Base-by-base conservation (phyloP, 495 filamentous ascomycete genomes). In the Penicillium cosmopolitanum region DNA sequence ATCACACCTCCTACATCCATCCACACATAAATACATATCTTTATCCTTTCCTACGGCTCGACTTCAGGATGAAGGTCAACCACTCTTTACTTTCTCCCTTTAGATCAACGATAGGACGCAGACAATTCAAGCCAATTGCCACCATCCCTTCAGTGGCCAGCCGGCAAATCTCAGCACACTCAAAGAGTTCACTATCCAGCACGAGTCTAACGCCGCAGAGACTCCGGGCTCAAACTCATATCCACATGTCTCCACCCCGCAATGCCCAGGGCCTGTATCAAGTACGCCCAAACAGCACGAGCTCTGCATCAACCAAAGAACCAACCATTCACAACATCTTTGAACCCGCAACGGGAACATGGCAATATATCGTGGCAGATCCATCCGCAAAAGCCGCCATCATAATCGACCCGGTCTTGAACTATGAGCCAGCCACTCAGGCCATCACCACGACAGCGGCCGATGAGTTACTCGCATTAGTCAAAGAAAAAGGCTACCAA, bases 341-440 rank as follows among this genome's bases (percentile, higher is more conserved):
- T 59, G 81, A 85, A 50, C 23, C 56, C 0, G 61, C 60, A 10
- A 82, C 82, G 1, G 68, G 74, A n/a, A 87, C 85, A 46, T 87
- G 82, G 82, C 85, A 87, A 59, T 87, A 86, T 63, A 63, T 88
- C n/a, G 75, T 87, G 3, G 80, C 77, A 4, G 82, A 84, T 62
- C 77, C 82, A 0, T 50, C 65, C 12, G 83, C 83, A 11, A 57
- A 55, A 3, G 19, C 62, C 1, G 81, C 84, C 25, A 76, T 74
- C 44, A 81, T 88, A 56, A 85, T 88, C 56, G 85, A 87, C 64
- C 72, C 84, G 2, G 85, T 87, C 4, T 73, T 88, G 13, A 79
- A 88, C 70, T 86, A 77, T 61, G 76, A 85, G 61, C 78, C 74
- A 0, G 64, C 72, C 28, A 79, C 68, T 13, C 77, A 76, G 42